These are phyloP conservation scores for Paramecium bursaria DNA, from an alignment of 73 alveolate genomes.

Conservation along the genomic window DNA sequence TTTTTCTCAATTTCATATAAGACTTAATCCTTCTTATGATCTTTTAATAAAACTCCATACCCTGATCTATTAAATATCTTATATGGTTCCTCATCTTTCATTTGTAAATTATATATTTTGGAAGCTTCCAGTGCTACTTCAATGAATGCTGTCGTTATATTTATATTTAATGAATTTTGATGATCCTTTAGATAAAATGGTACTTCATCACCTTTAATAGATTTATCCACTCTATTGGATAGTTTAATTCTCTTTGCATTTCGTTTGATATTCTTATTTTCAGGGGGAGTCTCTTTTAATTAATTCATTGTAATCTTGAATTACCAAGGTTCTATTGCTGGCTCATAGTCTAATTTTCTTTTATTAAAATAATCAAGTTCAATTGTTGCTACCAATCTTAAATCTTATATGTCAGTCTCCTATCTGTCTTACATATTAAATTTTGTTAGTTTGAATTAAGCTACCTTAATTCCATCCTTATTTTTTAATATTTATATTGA, in stretches of 20 bases:
- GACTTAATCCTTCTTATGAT: conserved; percentile 51
- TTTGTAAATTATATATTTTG: conserved; percentile 58
- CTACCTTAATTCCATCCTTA: conserved; percentile 49
- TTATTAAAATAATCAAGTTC: conserved; percentile 63
- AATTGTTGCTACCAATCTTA: conserved; percentile 20
- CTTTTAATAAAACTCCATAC: conserved; percentile 39
- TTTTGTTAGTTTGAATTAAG: conserved; percentile 31
- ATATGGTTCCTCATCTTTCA: conserved; percentile 70
- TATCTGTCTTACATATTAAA: not conserved
- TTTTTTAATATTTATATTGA: conserved; percentile 52
- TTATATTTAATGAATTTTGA: conserved; percentile 58
- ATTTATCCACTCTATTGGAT: not conserved
- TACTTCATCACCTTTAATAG: conserved; percentile 50
- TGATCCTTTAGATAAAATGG: conserved; percentile 66
- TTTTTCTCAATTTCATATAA: too few relatives aligned
- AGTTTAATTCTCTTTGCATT: conserved; percentile 27
- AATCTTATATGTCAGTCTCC: not conserved
- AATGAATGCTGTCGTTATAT: conserved; percentile 51
- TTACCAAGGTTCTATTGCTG: conserved; percentile 65
- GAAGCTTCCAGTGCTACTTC: conserved; percentile 69
- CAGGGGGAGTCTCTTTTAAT: conserved; percentile 50
- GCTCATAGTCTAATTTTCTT: conserved; percentile 64
- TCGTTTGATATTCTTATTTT: conserved; percentile 33
- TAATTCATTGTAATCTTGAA: conserved; percentile 30
- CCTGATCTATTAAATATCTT: conserved; percentile 64